Conservation (phyloP, 148 eudicot species). For the Rhododendron mucronatum region DNA sequence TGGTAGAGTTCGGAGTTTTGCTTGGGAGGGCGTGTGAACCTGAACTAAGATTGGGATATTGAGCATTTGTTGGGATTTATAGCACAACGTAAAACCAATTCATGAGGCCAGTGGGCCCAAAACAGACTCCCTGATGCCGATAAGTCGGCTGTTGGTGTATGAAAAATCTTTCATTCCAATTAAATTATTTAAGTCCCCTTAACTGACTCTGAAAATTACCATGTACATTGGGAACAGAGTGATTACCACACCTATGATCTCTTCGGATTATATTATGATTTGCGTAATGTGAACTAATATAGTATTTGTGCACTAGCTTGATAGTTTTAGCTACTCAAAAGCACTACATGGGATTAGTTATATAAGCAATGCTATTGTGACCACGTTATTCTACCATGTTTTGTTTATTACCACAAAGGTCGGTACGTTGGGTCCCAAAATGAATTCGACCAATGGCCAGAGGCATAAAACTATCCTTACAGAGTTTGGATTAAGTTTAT, state of each 20-base stretch:
- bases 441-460: background rate
- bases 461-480: background rate
- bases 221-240: no score
- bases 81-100: background rate
- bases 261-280: background rate
- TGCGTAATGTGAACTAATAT: background rate
- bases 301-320: background rate
- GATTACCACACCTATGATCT: background rate
- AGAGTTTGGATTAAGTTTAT: background rate
- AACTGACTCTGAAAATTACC: background rate
- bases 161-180: background rate
- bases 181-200: background rate
- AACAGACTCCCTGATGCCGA: background rate
- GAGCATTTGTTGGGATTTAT: background rate
- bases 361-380: background rate
- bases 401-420: background rate
- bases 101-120: background rate
- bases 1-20: background rate
- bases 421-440: background rate
- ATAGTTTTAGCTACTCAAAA: background rate
- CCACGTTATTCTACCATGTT: background rate
- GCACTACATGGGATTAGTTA: background rate
- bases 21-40: background rate
- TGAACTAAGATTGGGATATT: background rate
- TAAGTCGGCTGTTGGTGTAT: background rate